Evolutionary conservation across 2,329 filamentous ascomycete genomes (phyloP), one percentile per base, ranked within the genome.

Genomic region (Fusarium duplospermum): DNA sequence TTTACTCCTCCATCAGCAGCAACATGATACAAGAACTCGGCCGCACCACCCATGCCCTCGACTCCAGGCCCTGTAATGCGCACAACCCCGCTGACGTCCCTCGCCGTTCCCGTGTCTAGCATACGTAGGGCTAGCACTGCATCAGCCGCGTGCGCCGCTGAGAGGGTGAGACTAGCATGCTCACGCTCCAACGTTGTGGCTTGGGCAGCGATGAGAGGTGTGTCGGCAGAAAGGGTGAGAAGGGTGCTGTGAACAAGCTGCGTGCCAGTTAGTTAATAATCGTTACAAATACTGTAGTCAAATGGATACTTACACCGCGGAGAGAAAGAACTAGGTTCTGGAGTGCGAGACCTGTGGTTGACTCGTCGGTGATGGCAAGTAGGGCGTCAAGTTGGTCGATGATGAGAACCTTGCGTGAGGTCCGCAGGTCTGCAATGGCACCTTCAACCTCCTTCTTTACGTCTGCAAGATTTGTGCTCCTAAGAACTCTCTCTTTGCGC

Each of bases 61-160:
- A 72, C 67, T 47, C 75, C 78, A 27, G 79, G 80, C 52, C 87
- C 86, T 20, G 93, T 95, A 59, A 96, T 87, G 74, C 95, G 89
- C 72, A 98, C 79, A 50, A 98, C 94, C 4, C 96, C 96, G 83
- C 94, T 97, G 35, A 98, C 94, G 83, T 98, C 96, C 80, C 89
- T 92, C 71, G 96, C 95, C n/a, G 92, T 91, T 1, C 96, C 96
- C 0, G 95, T 97, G 79, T 97, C 95, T 70, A 98, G 82, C 78
- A 92, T 88, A 62, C 95, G 87, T 67, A 96, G 84, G 70, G 93
- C 90, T 77, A 97, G 83, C 4, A 96, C 88, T 71, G 89, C 86
- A n/a, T 89, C 84, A 10, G 95, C 94, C 76, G 90, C 88, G 80
- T 98, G 94, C n/a, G 93, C 93, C 72, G 93, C 83, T 7, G 89